These are phyloP conservation scores for Cryoendolithus antarcticus DNA, from an alignment of 2,329 filamentous ascomycete species.

Conservation along the genomic window DNA sequence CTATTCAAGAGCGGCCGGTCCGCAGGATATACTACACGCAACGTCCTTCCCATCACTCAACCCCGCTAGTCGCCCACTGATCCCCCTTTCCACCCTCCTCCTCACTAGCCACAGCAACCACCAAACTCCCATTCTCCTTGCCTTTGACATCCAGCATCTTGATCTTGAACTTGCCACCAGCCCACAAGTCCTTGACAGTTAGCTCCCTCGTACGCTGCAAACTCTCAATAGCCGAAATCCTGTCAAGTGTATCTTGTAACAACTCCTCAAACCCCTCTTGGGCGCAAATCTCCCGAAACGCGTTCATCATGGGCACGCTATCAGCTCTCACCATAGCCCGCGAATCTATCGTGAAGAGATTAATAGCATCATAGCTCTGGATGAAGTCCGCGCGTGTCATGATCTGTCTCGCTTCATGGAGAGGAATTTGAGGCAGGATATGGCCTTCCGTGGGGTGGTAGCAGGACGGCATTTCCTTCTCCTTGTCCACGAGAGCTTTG, in stretches of 20 bases:
- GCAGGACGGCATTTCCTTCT: constrained; percentile 47
- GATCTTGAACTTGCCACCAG: constrained; percentile 69
- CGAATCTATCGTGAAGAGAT: constrained; percentile 89
- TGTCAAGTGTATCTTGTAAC: constrained; percentile 67
- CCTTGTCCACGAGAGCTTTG: constrained; percentile 75
- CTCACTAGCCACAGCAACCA: constrained; percentile 30
- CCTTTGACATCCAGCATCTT: constrained; percentile 36
- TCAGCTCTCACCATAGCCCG: constrained; percentile 79
- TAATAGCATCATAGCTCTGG: constrained; percentile 79
- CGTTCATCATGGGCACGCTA: constrained; percentile 89
- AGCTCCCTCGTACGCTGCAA: constrained; percentile 87
- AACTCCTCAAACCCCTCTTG: constrained; percentile 69
- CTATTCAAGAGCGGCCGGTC: too few relatives aligned
- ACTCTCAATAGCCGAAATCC: constrained; percentile 87
- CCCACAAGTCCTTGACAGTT: constrained; percentile 86
- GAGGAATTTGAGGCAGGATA: constrained; percentile 64
- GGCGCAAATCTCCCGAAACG: constrained; percentile 72
- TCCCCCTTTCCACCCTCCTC: constrained; percentile 15
- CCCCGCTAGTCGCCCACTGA: constrained; percentile 6
- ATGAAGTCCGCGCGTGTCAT: constrained; percentile 97
- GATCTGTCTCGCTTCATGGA: constrained; percentile 75
- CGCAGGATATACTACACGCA: too few relatives aligned
- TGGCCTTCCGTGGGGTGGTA: constrained; percentile 60
- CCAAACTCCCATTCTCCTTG: constrained; percentile 34
- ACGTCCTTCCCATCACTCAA: too few relatives aligned